Evolutionary conservation across 768 basidiomycete species (phyloP).

Genomic region (Tylopilus plumbeoviolaceoides): DNA sequence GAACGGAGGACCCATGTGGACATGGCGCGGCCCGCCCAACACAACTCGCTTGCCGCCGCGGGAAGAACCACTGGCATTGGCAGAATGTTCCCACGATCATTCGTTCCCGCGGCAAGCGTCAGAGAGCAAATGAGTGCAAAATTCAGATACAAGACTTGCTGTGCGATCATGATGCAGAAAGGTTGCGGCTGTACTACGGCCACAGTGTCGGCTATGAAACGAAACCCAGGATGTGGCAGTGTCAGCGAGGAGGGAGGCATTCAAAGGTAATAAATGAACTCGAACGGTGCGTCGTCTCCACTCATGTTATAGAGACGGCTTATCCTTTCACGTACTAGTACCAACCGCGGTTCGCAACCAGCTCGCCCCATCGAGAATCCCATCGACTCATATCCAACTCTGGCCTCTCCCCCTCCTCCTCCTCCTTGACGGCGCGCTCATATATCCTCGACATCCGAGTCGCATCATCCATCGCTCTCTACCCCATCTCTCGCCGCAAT

Average conservation of each 20-base stretch:
- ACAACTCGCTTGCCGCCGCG: not conserved
- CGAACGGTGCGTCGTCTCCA: not conserved
- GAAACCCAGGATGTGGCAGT: not conserved
- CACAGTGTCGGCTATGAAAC: not conserved
- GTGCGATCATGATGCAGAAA: too few species aligned
- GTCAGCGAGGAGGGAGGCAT: not conserved
- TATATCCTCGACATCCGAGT: not conserved
- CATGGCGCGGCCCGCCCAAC: not conserved
- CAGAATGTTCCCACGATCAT: not conserved
- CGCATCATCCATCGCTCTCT: not conserved
- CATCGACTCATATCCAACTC: conserved; percentile 2
- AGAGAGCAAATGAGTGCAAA: not conserved
- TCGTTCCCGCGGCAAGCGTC: not conserved
- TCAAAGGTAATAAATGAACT: conserved; percentile 1
- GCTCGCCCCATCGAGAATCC: conserved; percentile 19
- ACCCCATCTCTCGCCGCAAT: conserved; percentile 17
- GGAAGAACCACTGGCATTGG: not conserved
- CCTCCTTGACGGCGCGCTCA: not conserved
- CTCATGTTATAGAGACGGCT: not conserved
- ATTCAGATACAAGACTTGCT: not conserved
- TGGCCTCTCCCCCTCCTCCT: not conserved
- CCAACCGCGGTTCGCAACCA: not conserved
- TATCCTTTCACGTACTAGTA: not conserved
- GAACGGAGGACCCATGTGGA: not conserved
- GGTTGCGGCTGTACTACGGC: too few species aligned